Evolutionary conservation across 2,329 filamentous ascomycete genomes (phyloP).

Genomic region (Colletotrichum plurivorum): DNA sequence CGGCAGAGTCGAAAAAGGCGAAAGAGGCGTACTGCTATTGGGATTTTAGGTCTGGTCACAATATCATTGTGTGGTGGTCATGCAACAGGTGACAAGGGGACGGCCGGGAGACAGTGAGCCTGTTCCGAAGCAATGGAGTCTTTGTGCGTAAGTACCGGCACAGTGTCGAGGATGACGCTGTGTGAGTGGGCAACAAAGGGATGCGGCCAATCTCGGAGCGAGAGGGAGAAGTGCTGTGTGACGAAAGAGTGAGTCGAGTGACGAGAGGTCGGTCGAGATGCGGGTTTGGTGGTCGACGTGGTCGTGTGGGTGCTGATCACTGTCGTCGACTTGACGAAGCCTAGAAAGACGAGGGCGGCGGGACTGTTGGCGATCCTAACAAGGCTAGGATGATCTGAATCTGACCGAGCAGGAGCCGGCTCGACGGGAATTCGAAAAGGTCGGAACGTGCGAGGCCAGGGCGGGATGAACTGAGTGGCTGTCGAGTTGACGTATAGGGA

Average conservation of each 20-base stretch:
- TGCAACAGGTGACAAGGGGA: conserved; percentile 25
- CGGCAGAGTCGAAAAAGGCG: conserved; percentile 17
- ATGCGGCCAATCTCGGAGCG: conserved; percentile 19
- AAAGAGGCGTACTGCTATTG: conserved; percentile 30
- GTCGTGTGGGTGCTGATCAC: conserved; percentile 16
- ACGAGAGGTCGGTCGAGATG: conserved; percentile 11
- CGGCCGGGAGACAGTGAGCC: conserved; percentile 22
- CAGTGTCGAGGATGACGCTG: conserved; percentile 36
- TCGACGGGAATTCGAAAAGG: conserved; percentile 8
- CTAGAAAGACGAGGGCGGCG: conserved; percentile 12
- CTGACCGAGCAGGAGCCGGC: conserved; percentile 31
- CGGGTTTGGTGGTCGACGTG: conserved; percentile 13
- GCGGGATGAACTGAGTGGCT: conserved; percentile 8
- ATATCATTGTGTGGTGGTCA: conserved; percentile 32
- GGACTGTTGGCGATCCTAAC: conserved; percentile 34
- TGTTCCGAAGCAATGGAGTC: conserved; percentile 27
- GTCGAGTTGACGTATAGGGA: conserved; percentile 28
- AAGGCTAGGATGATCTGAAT: conserved; percentile 37
- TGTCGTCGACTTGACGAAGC: not conserved
- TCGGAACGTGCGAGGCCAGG: not conserved
- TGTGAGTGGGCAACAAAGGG: conserved; percentile 21
- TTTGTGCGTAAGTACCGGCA: conserved; percentile 32
- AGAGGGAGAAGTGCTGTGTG: not conserved
- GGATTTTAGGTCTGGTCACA: conserved; percentile 28
- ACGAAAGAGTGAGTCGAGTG: conserved; percentile 4